These are phyloP conservation scores for Paramyrothecium sp. DNA, from an alignment of 2,329 filamentous ascomycete genomes.

Conservation along the genomic window DNA sequence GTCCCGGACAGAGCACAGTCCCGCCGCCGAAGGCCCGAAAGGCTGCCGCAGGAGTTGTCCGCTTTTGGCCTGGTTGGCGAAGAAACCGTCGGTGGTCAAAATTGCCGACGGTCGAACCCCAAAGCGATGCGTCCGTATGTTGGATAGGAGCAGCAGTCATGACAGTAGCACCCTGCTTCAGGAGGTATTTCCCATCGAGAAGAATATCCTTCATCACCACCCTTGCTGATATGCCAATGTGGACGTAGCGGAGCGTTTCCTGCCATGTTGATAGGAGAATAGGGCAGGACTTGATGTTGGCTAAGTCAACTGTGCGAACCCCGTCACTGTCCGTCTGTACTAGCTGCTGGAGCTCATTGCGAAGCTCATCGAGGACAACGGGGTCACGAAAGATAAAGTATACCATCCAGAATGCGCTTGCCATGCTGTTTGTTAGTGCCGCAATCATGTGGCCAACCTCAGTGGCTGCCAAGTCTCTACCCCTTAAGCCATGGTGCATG, in stretches of 20 bases:
- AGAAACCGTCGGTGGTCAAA: slow-evolving; percentile 1
- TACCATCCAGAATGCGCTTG: neutral
- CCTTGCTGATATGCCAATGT: neutral
- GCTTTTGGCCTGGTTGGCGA: neutral
- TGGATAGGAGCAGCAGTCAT: slow-evolving; percentile 1
- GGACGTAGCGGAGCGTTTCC: neutral
- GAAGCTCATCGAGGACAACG: neutral
- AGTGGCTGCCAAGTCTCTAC: neutral
- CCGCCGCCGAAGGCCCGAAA: neutral
- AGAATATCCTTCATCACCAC: neutral
- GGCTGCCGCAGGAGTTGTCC: neutral
- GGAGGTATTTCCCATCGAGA: neutral
- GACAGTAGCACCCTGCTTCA: neutral
- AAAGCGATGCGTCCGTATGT: neutral
- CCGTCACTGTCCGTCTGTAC: neutral
- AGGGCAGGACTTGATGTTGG: neutral
- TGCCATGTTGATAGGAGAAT: neutral
- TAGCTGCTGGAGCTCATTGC: neutral
- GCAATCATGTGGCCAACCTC: neutral
- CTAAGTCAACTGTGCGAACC: neutral
- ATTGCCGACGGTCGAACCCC: neutral
- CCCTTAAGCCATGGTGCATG: neutral
- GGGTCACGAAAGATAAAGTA: neutral
- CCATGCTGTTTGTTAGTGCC: neutral
- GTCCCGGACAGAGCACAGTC: neutral